A percentile compares a stretch with the other conserved stretches of the same genome.
Evolutionary conservation across 768 basidiomycete species (phyloP).

Genomic region (Podaxis sp.): DNA sequence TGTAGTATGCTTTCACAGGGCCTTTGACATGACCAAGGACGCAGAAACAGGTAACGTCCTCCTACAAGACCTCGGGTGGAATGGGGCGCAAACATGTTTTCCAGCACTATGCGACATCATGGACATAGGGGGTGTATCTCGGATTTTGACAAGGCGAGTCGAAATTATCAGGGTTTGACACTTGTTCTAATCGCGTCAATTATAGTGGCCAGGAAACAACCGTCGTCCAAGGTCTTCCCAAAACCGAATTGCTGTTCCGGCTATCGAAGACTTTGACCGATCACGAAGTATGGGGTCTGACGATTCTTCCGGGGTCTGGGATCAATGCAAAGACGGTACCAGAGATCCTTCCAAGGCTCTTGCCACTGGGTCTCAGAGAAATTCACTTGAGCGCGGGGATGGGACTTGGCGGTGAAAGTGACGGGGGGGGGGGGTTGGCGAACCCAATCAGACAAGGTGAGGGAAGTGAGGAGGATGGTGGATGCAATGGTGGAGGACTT

Average conservation of each 20-base stretch:
- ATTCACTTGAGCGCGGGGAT: constrained; percentile 79
- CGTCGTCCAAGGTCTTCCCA: constrained; percentile 36
- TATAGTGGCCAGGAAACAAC: constrained; percentile 49
- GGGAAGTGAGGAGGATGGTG: constrained; percentile 44
- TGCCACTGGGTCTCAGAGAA: constrained; percentile 57
- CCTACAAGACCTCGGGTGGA: background rate
- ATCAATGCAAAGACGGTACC: constrained; percentile 57
- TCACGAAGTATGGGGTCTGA: constrained; percentile 35
- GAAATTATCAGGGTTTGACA: background rate
- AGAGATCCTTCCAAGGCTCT: constrained; percentile 41
- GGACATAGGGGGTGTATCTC: constrained; percentile 59
- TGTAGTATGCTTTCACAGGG: constrained; percentile 74
- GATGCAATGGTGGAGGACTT: constrained; percentile 31
- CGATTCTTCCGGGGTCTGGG: constrained; percentile 73
- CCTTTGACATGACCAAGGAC: constrained; percentile 69
- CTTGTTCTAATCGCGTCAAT: background rate
- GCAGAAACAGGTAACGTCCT: constrained; percentile 41
- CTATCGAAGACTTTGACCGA: constrained; percentile 30
- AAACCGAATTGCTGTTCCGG: constrained; percentile 36
- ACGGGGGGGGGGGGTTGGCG: constrained; percentile 77
- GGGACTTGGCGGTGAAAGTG: constrained; percentile 48
- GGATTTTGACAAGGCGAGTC: constrained; percentile 71
- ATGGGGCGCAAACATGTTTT: background rate
- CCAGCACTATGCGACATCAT: constrained; percentile 46
- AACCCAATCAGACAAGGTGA: constrained; percentile 49